Percentiles rank a stretch among this genome's conserved stretches.
phyloP scores from a whole-genome alignment of 2,329 filamentous ascomycete species.

The Pestalotiopsis sp. region DNA sequence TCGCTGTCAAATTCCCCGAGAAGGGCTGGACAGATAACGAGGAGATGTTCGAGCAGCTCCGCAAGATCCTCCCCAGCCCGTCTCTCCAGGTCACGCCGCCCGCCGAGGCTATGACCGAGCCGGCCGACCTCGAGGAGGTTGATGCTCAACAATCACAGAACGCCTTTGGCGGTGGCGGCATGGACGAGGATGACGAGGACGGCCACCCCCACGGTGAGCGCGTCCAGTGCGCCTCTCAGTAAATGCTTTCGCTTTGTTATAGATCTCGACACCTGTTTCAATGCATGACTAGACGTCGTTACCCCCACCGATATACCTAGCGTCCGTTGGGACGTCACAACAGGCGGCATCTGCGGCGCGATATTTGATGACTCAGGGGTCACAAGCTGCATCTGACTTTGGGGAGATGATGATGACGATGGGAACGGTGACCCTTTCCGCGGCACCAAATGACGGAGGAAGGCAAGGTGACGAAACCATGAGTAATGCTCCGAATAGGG shows the following conservation, averaged over 20 bases:
- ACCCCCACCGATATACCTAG: background rate
- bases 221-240: constrained; percentile 87
- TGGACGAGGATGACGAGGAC: constrained; percentile 79
- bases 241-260: constrained; percentile 40
- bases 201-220: constrained; percentile 75
- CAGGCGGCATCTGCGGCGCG: constrained; percentile 31
- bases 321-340: constrained; percentile 11
- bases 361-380: constrained; percentile 25
- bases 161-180: constrained; percentile 66
- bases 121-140: constrained; percentile 83
- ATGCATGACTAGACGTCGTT: constrained; percentile 11
- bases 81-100: constrained; percentile 68
- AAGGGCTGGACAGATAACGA: constrained; percentile 69
- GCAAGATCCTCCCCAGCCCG: constrained; percentile 79
- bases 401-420: constrained; percentile 11
- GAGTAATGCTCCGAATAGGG: constrained; percentile 1
- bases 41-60: constrained; percentile 76
- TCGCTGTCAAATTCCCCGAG: constrained; percentile 95
- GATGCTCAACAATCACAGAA: constrained; percentile 70
- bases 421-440: background rate
- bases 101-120: constrained; percentile 86
- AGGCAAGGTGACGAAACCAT: background rate
- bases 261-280: constrained; percentile 16
- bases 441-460: background rate
- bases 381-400: constrained; percentile 23